Evolutionary conservation across 2,329 filamentous ascomycete species (phyloP).

Genomic region (Calonectria montana): DNA sequence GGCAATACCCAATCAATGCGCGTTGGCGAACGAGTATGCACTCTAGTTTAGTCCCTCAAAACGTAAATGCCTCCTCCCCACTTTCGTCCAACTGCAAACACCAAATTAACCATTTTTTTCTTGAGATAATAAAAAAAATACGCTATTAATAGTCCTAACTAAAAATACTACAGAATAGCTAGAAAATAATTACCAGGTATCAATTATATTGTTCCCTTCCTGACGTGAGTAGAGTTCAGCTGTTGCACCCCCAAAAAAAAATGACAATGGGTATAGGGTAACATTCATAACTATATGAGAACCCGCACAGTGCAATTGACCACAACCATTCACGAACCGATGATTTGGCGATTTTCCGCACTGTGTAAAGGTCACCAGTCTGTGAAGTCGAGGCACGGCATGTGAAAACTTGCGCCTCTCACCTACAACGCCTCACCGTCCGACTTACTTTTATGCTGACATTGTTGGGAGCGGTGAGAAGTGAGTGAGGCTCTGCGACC

Average conservation of each 20-base stretch:
- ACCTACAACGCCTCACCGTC: not conserved
- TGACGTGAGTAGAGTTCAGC: not conserved
- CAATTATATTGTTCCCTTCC: too few relatives aligned
- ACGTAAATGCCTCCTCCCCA: not conserved
- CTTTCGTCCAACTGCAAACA: accelerated
- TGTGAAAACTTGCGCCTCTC: slow-evolving; percentile 6
- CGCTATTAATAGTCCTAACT: too few relatives aligned
- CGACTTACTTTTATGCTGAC: not conserved
- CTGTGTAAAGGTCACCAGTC: slow-evolving; percentile 1
- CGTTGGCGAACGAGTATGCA: too few relatives aligned
- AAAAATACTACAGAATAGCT: not conserved
- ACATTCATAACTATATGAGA: not conserved
- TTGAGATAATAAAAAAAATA: not conserved
- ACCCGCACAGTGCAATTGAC: not conserved
- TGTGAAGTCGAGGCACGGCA: not conserved
- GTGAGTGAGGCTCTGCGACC: not conserved
- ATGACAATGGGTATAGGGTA: not conserved
- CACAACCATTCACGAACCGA: too few relatives aligned
- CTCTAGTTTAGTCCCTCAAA: not conserved
- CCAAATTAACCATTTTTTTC: not conserved
- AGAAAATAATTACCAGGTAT: too few relatives aligned
- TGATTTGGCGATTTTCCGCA: not conserved
- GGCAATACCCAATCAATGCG: not conserved
- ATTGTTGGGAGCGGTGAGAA: not conserved
- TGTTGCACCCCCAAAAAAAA: too few relatives aligned